Conservation (phyloP, 2,329 filamentous ascomycete genomes). For the Sclerotinia glacialis region DNA sequence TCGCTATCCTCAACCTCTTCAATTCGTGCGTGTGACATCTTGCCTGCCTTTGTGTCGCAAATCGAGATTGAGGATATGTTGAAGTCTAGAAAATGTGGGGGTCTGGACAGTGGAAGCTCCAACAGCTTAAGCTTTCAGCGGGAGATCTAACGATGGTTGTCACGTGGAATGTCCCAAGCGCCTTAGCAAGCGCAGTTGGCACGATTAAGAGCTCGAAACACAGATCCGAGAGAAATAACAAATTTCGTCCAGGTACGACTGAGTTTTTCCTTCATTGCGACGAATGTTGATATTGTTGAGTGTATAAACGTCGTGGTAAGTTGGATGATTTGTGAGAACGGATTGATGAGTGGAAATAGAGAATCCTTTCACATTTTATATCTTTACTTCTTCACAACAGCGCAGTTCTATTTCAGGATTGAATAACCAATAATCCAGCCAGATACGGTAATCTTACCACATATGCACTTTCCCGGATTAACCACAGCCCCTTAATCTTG, state of each 20-base stretch:
- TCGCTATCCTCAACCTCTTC: constrained; percentile 90
- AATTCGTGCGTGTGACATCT: constrained; percentile 82
- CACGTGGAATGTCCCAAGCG: background rate
- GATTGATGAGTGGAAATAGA: background rate
- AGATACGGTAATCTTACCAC: too few relatives aligned
- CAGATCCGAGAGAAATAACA: constrained; percentile 12
- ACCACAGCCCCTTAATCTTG: background rate
- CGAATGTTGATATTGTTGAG: background rate
- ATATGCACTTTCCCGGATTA: too few relatives aligned
- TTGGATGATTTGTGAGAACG: background rate
- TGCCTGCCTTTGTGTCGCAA: constrained; percentile 21
- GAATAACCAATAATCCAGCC: too few relatives aligned
- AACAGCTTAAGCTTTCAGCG: constrained; percentile 1
- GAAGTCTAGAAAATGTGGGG: constrained; percentile 12
- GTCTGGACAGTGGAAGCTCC: background rate
- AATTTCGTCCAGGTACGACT: constrained; percentile 18
- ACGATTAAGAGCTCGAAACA: constrained; percentile 20
- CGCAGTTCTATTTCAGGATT: background rate
- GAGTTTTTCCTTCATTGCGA: constrained; percentile 12
- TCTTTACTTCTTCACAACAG: background rate
- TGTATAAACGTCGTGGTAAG: background rate
- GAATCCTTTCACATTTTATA: background rate
- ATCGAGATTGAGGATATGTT: constrained; percentile 9
- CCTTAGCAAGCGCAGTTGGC: constrained; percentile 20
- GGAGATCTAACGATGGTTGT: background rate